Evolutionary conservation across 345 rosid species (phyloP).

Genomic region (Turritis glabra): DNA sequence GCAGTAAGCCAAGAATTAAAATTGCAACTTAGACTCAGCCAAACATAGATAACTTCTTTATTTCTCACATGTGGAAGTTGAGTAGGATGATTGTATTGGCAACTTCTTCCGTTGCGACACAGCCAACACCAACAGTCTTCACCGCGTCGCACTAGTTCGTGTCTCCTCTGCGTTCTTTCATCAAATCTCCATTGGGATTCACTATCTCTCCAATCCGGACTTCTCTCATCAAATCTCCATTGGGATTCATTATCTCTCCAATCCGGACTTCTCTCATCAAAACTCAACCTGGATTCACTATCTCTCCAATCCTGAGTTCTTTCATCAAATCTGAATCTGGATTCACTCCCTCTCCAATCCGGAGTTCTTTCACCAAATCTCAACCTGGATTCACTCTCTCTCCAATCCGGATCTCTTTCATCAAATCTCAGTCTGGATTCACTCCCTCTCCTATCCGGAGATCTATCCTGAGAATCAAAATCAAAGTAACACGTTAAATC

Average conservation of each 20-base stretch:
- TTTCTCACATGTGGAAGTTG: not conserved
- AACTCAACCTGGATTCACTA: not conserved
- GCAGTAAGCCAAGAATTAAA: no score
- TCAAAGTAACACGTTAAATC: not conserved
- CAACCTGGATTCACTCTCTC: not conserved
- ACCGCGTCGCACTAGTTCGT: not conserved
- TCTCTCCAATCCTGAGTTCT: no score
- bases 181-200: not conserved
- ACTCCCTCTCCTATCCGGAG: not conserved
- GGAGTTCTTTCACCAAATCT: not conserved
- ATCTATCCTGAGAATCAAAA: not conserved
- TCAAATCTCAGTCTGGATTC: not conserved
- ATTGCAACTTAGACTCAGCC: not conserved
- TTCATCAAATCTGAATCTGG: not conserved
- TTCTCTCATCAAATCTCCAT: not conserved
- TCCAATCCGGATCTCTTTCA: not conserved
- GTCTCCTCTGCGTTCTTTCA: not conserved
- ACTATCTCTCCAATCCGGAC: no score
- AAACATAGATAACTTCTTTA: not conserved
- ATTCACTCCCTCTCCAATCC: not conserved
- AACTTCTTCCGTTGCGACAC: not conserved
- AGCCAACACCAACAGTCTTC: not conserved
- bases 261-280: not conserved
- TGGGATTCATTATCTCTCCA: not conserved
- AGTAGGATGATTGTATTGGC: not conserved